Base-by-base conservation (phyloP, 1,284 basidiomycete species). In the Amylostereum areolatum region DNA sequence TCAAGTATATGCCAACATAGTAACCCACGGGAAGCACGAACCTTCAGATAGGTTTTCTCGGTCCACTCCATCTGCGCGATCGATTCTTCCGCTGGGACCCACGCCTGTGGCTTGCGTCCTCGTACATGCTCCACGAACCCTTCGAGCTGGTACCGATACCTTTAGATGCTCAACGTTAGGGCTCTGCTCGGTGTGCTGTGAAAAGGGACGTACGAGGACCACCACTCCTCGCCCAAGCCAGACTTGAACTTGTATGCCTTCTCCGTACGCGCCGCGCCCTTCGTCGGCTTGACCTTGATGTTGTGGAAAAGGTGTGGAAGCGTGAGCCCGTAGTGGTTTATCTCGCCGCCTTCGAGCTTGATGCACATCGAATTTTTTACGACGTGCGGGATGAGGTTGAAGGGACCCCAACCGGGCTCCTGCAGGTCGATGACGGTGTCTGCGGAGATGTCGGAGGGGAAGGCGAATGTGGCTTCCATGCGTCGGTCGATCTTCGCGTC, bases 311-410 rank as follows among this genome's bases (percentile, higher is more conserved):
- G 34, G 34, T 35, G 34, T 35, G 34, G 34, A 35, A 35, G 34
- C 9, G 34, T 35, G 34, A 35, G 34, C n/a, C 34, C 34, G n/a
- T 35, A 35, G n/a, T 35, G 34, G n/a, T 35, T 9, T 9, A 35
- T 35, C 34, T 57, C 59, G 4, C 75, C 75, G 10, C 63, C 61
- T 49, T 72, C 70, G 51, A 70, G 68, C 43, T 66, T 58, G 30
- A 74, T 65, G 2, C 32, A 56, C 8, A 66, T 59, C 6, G 42
- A 51, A 9, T 69, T 31, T 10, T 61, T 45, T 4, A 66, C 64
- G 10, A 66, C 46, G 25, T 56, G 49, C 2, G 75, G 74, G 28
- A 76, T 59, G 49, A 75, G 41, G 0, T 65, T 66, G 36, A 66
- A 61, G 3, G 43, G 59, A 27, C 49, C 33, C 28, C 51, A 55